Conservation (phyloP, 164 flowering plant species). For the Chloranthus sessilifolius region DNA sequence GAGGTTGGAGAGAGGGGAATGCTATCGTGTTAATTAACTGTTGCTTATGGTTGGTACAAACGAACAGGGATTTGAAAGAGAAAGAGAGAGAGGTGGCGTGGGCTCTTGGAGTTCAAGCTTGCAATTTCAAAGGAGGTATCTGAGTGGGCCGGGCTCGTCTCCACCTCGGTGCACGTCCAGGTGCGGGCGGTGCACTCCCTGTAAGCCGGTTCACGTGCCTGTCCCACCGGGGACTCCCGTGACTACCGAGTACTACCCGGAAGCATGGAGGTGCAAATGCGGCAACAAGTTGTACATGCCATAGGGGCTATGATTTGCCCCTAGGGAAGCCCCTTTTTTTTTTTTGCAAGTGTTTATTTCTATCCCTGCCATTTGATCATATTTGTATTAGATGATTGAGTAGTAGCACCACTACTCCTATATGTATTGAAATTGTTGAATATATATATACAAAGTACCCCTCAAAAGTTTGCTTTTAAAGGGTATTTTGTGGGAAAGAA, state of each 20-base stretch:
- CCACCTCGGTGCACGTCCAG: slow-evolving; percentile 61
- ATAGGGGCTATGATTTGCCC: slow-evolving; percentile 14
- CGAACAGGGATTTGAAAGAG: too few species aligned
- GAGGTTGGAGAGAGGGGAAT: neutral
- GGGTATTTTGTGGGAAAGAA: too few species aligned
- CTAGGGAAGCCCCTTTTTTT: too few species aligned
- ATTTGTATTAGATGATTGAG: too few species aligned
- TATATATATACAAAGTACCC: too few species aligned
- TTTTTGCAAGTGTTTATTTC: too few species aligned
- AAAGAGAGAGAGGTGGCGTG: neutral
- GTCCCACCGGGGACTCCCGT: slow-evolving; percentile 73
- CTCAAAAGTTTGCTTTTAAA: too few species aligned
- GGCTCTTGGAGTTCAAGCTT: too few species aligned
- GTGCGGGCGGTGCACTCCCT: slow-evolving; percentile 65
- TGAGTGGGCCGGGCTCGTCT: slow-evolving; percentile 55
- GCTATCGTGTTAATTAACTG: neutral
- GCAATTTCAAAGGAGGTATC: slow-evolving; percentile 37
- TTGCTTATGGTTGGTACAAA: too few species aligned
- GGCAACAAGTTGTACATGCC: slow-evolving; percentile 74
- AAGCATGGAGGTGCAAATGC: slow-evolving; percentile 84
- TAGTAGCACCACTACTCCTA: too few species aligned
- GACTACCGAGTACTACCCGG: slow-evolving; percentile 68
- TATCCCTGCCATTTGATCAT: too few species aligned
- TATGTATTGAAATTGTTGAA: too few species aligned
- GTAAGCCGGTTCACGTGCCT: slow-evolving; percentile 68